phyloP scores from a whole-genome alignment of 106 monocot genomes.

The Dactylorhiza incarnata region DNA sequence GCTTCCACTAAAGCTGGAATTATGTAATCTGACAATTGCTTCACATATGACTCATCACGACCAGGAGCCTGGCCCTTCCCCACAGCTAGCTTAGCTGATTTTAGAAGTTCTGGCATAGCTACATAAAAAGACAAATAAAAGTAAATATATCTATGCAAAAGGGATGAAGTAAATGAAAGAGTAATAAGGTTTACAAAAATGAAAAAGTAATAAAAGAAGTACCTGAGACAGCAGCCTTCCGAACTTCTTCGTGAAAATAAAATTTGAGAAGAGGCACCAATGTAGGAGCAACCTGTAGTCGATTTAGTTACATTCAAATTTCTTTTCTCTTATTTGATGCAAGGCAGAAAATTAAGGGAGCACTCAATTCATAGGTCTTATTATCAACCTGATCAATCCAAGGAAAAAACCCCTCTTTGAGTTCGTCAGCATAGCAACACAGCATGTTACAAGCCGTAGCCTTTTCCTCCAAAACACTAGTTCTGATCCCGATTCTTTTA shows the following conservation, averaged over 20 bases:
- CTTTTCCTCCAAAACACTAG: constrained; percentile 94
- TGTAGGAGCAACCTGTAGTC: constrained; percentile 76
- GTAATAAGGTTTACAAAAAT: not conserved
- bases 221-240: constrained; percentile 97
- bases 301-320: constrained; percentile 2
- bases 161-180: not conserved
- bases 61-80: constrained; percentile 85
- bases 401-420: constrained; percentile 95
- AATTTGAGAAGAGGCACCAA: constrained; percentile 94
- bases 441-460: constrained; percentile 99
- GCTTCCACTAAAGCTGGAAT: constrained; percentile 90
- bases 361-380: not conserved
- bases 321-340: not conserved
- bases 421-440: constrained; percentile 92
- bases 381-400: constrained; percentile 88
- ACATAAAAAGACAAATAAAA: not conserved
- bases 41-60: constrained; percentile 86
- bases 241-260: constrained; percentile 95
- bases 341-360: not conserved
- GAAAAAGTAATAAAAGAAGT: constrained; percentile 5
- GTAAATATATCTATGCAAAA: not conserved
- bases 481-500: constrained; percentile 87
- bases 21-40: constrained; percentile 84
- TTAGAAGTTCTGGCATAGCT: constrained; percentile 98
- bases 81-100: constrained; percentile 80